Evolutionary conservation across 495 filamentous ascomycete species (phyloP), one percentile per base, ranked within the genome.

Genomic region (Daldinia caldariorum): DNA sequence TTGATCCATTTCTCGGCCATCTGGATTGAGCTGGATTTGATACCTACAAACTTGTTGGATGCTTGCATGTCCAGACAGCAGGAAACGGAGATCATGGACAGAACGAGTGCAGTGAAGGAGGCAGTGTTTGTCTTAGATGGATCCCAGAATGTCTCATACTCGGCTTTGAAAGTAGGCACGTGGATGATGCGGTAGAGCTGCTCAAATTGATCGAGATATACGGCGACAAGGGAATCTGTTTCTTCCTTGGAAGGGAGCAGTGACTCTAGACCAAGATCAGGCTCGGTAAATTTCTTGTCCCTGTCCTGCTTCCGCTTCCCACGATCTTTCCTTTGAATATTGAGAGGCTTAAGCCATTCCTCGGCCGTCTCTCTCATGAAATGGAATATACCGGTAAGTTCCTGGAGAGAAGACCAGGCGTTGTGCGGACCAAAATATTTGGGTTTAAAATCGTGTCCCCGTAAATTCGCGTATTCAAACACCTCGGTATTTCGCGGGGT

Each of bases 51-150:
- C 38, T 73, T 75, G 57, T 64, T 70, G 6, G 75, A 75, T 14
- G 67, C 57, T 53, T 77, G 75, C 69, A 87, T 82, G 90, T 95
- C 91, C 87, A 96, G 16, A 85, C 90, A 51, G 92, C 74, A 76
- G 14, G 77, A 76, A 8, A 78, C 74, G 3, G 78, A 65, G 10
- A 78, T 71, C 66, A 79, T 79, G 29, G 71, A 67, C 5, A 79
- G 49, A 0, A 85, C 53, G 13, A 85, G 76, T 1, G 78, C 83
- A 5, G 82, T 84, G 58, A 84, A 83, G n/a, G 83, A 75, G 34
- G 81, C 81, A 16, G 57, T 79, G 55, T 80, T 76, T 10, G 75
- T 69, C 41, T 78, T 73, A 3, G 69, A 73, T 4, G 78, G 76
- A 31, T 81, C 76, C 81, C 80, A 83, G 60, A 79, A 82, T 18